Conservation (phyloP, 2,329 filamentous ascomycete species). For the Ophiostoma quercus region DNA sequence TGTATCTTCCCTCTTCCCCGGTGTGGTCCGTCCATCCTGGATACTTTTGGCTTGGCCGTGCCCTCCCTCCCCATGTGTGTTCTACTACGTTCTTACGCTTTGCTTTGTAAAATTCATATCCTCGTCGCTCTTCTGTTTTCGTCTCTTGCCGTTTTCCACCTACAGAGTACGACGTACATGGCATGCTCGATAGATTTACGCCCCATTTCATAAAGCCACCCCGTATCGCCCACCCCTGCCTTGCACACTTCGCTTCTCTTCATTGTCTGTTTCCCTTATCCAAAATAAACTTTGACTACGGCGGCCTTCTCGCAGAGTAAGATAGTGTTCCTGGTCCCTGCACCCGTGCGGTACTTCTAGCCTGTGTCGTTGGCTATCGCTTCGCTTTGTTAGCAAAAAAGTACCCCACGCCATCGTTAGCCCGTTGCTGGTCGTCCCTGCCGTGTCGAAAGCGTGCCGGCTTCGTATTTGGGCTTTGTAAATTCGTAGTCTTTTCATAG, state of each 20-base stretch:
- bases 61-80: not conserved
- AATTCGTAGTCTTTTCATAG: not conserved
- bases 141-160: not conserved
- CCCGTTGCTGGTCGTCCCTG: not conserved
- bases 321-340: constrained; percentile 3
- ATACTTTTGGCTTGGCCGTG: not conserved
- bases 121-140: not conserved
- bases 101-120: not conserved
- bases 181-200: not conserved
- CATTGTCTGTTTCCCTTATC: not conserved
- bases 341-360: constrained; percentile 2
- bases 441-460: not conserved
- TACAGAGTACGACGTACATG: not conserved
- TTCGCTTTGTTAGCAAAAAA: not conserved
- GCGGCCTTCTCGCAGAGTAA: not conserved
- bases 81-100: not conserved
- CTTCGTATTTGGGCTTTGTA: not conserved
- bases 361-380: not conserved
- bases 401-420: not conserved
- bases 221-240: not conserved
- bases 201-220: not conserved
- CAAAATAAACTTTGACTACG: not conserved
- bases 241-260: not conserved
- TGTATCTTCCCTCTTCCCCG: not conserved
- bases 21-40: not conserved